Conservation (phyloP, 2,329 filamentous ascomycete species). For the Neophaeococcomyces aloes region DNA sequence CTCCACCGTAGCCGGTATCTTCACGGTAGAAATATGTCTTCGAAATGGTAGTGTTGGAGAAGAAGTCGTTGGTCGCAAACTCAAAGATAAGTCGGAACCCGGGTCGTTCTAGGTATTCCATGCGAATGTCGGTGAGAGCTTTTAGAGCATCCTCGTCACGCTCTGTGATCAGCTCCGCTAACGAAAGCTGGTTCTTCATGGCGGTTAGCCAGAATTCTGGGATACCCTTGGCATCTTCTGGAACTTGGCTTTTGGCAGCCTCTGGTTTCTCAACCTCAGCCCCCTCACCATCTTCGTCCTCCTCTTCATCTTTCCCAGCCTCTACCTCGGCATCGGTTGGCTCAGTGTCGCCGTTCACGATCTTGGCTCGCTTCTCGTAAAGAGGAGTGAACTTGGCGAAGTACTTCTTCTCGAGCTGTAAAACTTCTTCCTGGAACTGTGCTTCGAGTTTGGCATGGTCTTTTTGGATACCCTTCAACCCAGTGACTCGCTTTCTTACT, state of each 20-base stretch:
- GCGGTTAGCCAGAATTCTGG: slow-evolving; percentile 99
- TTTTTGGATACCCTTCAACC: slow-evolving; percentile 95
- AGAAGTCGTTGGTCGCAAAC: slow-evolving; percentile 89
- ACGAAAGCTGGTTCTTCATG: slow-evolving; percentile 98
- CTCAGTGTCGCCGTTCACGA: slow-evolving; percentile 78
- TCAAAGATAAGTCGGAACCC: slow-evolving; percentile 98
- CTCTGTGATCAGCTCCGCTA: slow-evolving; percentile 98
- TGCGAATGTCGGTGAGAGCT: slow-evolving; percentile 81
- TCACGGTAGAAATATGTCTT: slow-evolving; percentile 99
- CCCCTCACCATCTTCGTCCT: slow-evolving; percentile 57
- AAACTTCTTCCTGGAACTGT: slow-evolving; percentile 95
- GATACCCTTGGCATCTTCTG: slow-evolving; percentile 60
- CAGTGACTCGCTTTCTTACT: slow-evolving; percentile 86
- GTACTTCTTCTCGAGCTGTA: slow-evolving; percentile 98
- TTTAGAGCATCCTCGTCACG: slow-evolving; percentile 91
- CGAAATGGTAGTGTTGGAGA: slow-evolving; percentile 91
- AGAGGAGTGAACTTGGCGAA: slow-evolving; percentile 97
- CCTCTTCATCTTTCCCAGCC: slow-evolving; percentile 70
- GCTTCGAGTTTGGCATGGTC: slow-evolving; percentile 97
- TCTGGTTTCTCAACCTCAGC: slow-evolving; percentile 50
- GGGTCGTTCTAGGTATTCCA: slow-evolving; percentile 98
- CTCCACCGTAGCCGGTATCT: slow-evolving; percentile 94
- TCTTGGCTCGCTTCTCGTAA: slow-evolving; percentile 86
- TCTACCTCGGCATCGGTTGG: slow-evolving; percentile 79
- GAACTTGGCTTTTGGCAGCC: slow-evolving; percentile 36